Evolutionary conservation across 139 green algal species (phyloP), one percentile per base, ranked within the genome.

Genomic region (Asterochloris erici): DNA sequence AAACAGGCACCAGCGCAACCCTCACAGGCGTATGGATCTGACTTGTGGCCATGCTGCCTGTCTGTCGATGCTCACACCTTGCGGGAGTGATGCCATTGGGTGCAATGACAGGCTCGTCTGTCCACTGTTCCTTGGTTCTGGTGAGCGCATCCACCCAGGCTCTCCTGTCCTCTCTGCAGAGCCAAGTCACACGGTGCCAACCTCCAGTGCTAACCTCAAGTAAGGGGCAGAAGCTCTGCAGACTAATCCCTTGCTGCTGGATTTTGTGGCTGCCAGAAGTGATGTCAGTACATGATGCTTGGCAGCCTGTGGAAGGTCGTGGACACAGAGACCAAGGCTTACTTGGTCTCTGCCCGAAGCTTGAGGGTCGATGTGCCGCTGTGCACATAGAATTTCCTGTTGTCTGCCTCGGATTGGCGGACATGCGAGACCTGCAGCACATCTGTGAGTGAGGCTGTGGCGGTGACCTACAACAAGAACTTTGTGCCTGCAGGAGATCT

Each of bases 301-400:
- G 38, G 38, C 38, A 54, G 38, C 38, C 2, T 54, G 38, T 54
- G 38, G 38, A 54, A 54, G 38, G 38, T 54, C 4, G 38, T 54
- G 38, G 38, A 2, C 6, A 6, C 38, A 54, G 38, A 6, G 6
- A 54, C 6, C n/a, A 27, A 38, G 12, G 28, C 87, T 77, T 75
- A 93, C 92, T 86, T 88, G 61, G 84, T 89, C 81, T 96, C 93
- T 23, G 93, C 90, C 10, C 89, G 84, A 71, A 96, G 79, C 21
- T 83, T 66, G 13, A 96, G 68, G 15, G 79, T 90, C 26, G 82
- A 86, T 14, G 85, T 92, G 74, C 92, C 90, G 73, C 69, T 93
- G 84, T 93, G 79, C 19, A 97, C 78, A 81, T 97, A 97, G 77
- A 97, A 92, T 84, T 96, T 97, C 74, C 88, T 79, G 81, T 91